These are phyloP conservation scores for Smittium culicis DNA, from an alignment of 371 early-diverging fungal species.

Conservation along the genomic window DNA sequence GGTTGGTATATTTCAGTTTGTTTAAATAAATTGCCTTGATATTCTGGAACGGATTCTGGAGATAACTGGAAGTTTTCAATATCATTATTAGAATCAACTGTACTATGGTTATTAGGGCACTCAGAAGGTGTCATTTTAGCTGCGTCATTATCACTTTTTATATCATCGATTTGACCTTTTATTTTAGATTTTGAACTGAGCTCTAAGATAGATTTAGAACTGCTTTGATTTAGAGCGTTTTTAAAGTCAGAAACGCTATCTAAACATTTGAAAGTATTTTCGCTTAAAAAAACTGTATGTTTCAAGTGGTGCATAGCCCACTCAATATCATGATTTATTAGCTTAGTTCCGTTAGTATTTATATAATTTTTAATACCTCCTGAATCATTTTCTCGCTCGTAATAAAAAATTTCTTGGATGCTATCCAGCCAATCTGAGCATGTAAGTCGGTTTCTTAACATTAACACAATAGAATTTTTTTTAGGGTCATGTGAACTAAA, in stretches of 20 bases:
- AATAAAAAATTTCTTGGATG: constrained; percentile 31
- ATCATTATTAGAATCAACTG: neutral
- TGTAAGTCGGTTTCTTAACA: constrained; percentile 34
- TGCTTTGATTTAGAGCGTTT: neutral
- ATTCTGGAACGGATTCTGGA: neutral
- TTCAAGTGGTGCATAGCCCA: constrained; percentile 39
- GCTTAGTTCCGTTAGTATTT: constrained; percentile 27
- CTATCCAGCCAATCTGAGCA: constrained; percentile 34
- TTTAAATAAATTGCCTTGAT: too few species aligned
- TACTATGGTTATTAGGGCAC: neutral
- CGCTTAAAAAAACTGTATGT: constrained; percentile 32
- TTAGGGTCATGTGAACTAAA: too few species aligned
- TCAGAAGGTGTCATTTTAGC: constrained; percentile 5
- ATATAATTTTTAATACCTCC: constrained; percentile 17
- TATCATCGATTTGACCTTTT: too few species aligned
- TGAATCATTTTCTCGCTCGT: constrained; percentile 21
- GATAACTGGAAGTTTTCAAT: neutral
- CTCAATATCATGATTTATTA: constrained; percentile 39
- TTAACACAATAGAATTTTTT: constrained; percentile 29
- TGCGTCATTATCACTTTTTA: constrained; percentile 12
- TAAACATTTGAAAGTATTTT: neutral
- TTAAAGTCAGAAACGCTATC: too few species aligned
- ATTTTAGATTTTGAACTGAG: constrained; percentile 15
- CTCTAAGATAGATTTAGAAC: constrained; percentile 11
- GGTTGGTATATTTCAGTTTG: neutral